These are phyloP conservation scores for Claviceps purpurea DNA, from an alignment of 2,329 filamentous ascomycete genomes.

Conservation along the genomic window DNA sequence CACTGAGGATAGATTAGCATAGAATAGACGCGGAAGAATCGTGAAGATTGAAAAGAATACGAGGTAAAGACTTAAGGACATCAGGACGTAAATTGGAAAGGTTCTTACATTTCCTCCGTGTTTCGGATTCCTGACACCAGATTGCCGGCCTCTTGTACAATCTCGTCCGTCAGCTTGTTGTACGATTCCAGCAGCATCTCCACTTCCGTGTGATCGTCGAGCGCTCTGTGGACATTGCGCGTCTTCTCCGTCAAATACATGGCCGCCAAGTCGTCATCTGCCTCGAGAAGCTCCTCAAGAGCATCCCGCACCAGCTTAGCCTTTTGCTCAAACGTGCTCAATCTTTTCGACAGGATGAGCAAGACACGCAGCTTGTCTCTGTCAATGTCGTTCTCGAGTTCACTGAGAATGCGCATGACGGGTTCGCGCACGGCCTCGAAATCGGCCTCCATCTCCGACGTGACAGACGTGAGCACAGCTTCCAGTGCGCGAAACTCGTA, in stretches of 20 bases:
- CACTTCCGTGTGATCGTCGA: constrained; percentile 88
- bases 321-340: constrained; percentile 96
- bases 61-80: too few species aligned
- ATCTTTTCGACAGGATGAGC: constrained; percentile 85
- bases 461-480: constrained; percentile 88
- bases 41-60: background rate
- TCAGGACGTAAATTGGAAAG: too few species aligned
- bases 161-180: constrained; percentile 95
- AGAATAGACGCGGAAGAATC: background rate
- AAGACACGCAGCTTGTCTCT: constrained; percentile 82
- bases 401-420: constrained; percentile 74
- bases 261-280: constrained; percentile 82
- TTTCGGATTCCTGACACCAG: constrained; percentile 90
- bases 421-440: constrained; percentile 90
- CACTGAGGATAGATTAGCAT: constrained; percentile 37
- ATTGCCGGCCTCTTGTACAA: constrained; percentile 88
- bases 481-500: constrained; percentile 96
- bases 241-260: constrained; percentile 95
- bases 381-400: constrained; percentile 93
- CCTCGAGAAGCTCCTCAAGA: constrained; percentile 88
- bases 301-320: constrained; percentile 86
- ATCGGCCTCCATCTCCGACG: constrained; percentile 80
- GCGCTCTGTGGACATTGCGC: constrained; percentile 55
- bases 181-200: constrained; percentile 96
- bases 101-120: constrained; percentile 85